These are phyloP conservation scores for Ampelomyces quisqualis DNA, from an alignment of 2,329 filamentous ascomycete genomes.

Conservation along the genomic window DNA sequence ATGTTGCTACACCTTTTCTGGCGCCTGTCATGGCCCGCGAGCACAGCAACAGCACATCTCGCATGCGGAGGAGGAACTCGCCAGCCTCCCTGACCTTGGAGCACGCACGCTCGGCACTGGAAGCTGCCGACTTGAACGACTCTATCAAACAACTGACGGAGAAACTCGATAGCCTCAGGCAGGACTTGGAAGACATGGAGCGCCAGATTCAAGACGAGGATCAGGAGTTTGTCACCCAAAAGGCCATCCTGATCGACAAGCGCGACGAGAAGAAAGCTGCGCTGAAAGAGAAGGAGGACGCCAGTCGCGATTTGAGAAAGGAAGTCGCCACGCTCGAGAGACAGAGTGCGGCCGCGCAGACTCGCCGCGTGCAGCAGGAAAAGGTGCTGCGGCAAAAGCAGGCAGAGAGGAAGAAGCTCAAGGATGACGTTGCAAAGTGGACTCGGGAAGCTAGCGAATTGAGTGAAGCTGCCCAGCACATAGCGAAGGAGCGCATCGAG, in stretches of 20 bases:
- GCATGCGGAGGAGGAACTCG: slow-evolving; percentile 67
- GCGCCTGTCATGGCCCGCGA: slow-evolving; percentile 66
- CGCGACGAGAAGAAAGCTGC: slow-evolving; percentile 75
- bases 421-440: slow-evolving; percentile 70
- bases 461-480: slow-evolving; percentile 54
- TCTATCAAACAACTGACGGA: slow-evolving; percentile 74
- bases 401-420: slow-evolving; percentile 66
- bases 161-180: slow-evolving; percentile 74
- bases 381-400: slow-evolving; percentile 68
- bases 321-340: slow-evolving; percentile 79
- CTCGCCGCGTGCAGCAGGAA: slow-evolving; percentile 76
- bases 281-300: slow-evolving; percentile 87
- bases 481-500: slow-evolving; percentile 43
- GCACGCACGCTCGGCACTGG: slow-evolving; percentile 37
- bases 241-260: slow-evolving; percentile 64
- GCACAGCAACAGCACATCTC: slow-evolving; percentile 56
- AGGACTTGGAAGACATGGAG: slow-evolving; percentile 79
- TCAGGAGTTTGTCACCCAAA: slow-evolving; percentile 51
- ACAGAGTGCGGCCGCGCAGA: slow-evolving; percentile 77
- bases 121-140: slow-evolving; percentile 43
- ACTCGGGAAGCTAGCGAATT: slow-evolving; percentile 63
- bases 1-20: slow-evolving; percentile 63
- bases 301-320: slow-evolving; percentile 78
- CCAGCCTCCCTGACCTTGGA: slow-evolving; percentile 60
- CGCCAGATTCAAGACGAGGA: slow-evolving; percentile 65